Evolutionary conservation across 2,329 filamentous ascomycete species (phyloP), one percentile per base, ranked within the genome.

Genomic region (Chaetomiaceae sp.): DNA sequence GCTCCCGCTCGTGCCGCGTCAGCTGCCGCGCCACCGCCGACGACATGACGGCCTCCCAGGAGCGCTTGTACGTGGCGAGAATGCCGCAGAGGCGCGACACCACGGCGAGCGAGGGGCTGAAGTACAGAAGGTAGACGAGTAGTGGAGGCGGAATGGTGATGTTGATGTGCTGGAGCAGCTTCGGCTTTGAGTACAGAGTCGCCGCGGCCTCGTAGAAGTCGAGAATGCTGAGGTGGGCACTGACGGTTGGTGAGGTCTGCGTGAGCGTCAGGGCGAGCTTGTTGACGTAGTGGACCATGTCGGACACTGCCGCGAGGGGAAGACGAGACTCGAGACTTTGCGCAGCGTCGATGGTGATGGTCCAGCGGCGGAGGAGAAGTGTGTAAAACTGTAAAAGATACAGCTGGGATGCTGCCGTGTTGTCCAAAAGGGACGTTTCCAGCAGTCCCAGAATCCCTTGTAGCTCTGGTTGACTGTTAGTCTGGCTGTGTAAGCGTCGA

Each of bases 111-210:
- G 82, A 86, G 17, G 75, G 69, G 51, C 75, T 78, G 65, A 93
- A 90, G 56, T 83, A 73, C 34, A 93, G 72, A 9, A 76, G 76
- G 68, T 93, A 93, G 19, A 91, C 74, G 9, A 89, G 75, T 3
- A 78, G 71, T 2, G 82, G 74, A 0, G 84, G 76, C 0, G 87
- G 89, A 17, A 90, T 77, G 50, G 81, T 76, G 56, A 92, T 81
- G 20, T 82, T 80, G 35, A 89, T 74, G 53, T 74, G 72, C 9
- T 70, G 68, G 43, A 79, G 75, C 9, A 81, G 66, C 2, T 66
- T 59, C 38, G 69, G 69, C 38, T 82, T 70, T 3, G 76, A 75
- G 51, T 83, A 76, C 19, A 86, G 67, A 17, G 73, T 69, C 4
- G 81, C 76, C 5, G 81, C 73, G 47, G 78, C 71, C 55, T 85